Base-by-base conservation (phyloP, 768 basidiomycete species). In the Gymnopilus junonius region DNA sequence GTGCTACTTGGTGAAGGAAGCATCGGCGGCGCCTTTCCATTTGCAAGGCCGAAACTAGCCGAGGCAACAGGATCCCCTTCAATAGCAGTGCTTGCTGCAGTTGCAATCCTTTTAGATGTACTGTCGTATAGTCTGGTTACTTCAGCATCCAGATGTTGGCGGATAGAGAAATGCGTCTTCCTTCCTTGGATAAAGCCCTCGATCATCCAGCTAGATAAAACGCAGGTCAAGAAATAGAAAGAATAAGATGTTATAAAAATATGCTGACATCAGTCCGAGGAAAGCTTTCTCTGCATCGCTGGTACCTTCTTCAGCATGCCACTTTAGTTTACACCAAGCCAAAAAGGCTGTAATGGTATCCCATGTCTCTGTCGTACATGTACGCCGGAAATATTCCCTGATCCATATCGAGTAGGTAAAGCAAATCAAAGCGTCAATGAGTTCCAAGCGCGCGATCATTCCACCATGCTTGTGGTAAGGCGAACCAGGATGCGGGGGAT, bases 321-420 rank as follows among this genome's bases (percentile, higher is more conserved):
- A 92, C 69, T 91, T 90, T 69, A 79, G 79, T 75, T 87, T 91
- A 68, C 88, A 91, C 86, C 88, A 90, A 21, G 75, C 75, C n/a
- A 93, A 77, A 66, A 90, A 92, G 2, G 83, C 86, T 64, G 86
- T 83, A 67, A 89, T 88, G 11, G 88, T 91, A 12, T 77, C 71
- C 91, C 91, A 93, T 17, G 86, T 87, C 55, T 85, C 83, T 43
- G 77, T 79, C 69, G 80, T 81, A 73, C 90, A 92, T 7, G 75
- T 69, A 61, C 82, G 81, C 61, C 81, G 80, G 66, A 79, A 74
- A 69, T 87, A 86, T 64, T 93, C 92, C 69, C 84, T 88, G 74
- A 85, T 87, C 93, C 93, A 95, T 67, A 92, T 82, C 4, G 91
- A 84, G 71, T 93, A 95, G 4, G 90, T 86, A 76, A 94, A 95